Percentiles rank a stretch among this genome's conserved stretches.
phyloP scores from a whole-genome alignment of 1,284 basidiomycete species.

The Tilletia setariae region DNA sequence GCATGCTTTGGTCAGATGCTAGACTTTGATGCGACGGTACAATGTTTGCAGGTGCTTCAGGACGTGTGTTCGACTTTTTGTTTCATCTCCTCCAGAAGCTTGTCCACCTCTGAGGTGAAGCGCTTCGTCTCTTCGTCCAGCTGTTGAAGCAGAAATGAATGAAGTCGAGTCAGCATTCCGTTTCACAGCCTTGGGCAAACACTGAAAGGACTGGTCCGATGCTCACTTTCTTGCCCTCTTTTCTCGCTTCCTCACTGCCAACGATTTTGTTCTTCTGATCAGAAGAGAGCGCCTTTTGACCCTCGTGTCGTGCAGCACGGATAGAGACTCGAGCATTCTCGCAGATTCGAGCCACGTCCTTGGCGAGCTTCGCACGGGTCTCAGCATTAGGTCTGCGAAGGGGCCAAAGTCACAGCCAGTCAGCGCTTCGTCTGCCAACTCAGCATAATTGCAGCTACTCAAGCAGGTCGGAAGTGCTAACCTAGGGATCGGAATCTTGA shows the following conservation, averaged over 20 bases:
- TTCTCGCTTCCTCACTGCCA: conserved; percentile 39
- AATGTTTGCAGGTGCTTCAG: neutral
- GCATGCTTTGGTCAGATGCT: too few relatives aligned
- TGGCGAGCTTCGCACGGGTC: conserved; percentile 40
- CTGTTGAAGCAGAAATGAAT: conserved; percentile 11
- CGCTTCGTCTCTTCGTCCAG: conserved; percentile 44
- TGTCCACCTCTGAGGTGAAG: conserved; percentile 33
- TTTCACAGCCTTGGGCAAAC: neutral
- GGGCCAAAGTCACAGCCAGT: too few relatives aligned
- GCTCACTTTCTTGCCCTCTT: conserved; percentile 38
- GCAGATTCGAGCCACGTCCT: conserved; percentile 45
- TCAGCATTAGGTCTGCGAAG: conserved; percentile 40
- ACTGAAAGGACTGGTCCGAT: neutral
- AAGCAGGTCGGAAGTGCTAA: conserved; percentile 16
- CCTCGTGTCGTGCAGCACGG: conserved; percentile 41
- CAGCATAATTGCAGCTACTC: too few relatives aligned
- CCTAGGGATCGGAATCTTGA: conserved; percentile 47
- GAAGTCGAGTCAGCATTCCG: neutral
- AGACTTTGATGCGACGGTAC: too few relatives aligned
- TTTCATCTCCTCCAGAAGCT: conserved; percentile 43
- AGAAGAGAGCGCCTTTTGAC: conserved; percentile 49
- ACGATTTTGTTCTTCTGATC: conserved; percentile 47
- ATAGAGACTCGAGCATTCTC: conserved; percentile 49
- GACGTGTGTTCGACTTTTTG: conserved; percentile 23
- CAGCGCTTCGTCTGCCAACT: too few relatives aligned